Evolutionary conservation across 371 early-diverging fungal species (phyloP), one percentile per base, ranked within the genome.

Genomic region (Circinella minor): DNA sequence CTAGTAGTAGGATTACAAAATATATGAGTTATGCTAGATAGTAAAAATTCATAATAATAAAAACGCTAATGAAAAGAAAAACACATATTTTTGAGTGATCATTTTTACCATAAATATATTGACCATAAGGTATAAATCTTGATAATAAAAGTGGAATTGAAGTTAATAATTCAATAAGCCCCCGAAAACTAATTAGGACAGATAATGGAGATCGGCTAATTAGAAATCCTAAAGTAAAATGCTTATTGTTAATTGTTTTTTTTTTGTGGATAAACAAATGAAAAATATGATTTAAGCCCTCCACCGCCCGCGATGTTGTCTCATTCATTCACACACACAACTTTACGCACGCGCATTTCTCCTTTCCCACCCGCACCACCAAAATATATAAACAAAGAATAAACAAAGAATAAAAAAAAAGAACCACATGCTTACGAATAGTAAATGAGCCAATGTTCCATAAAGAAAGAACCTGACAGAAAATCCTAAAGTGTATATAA

Each of bases 91-190:
- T n/a, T n/a, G n/a, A n/a, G n/a, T n/a, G n/a, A n/a, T n/a, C n/a
- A 27, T 27, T 2, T 17, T 65, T 51, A 27, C 57, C 57, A 34
- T 57, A 57, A n/a, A 57, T 34, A 65, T 66, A 84, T 48, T 81
- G 85, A 8, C 90, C 90, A 74, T 83, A 38, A 14, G 68, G 69
- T 13, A 90, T 69, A 55, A 84, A 87, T 15, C 75, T 71, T 3
- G 88, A 87, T 9, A 83, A 46, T 9, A 90, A 48, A 67, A 88
- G 83, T 4, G 90, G 88, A 14, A 83, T 62, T 0, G 86, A 81
- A 8, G 89, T 89, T 43, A 86, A 36, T 3, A 79, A 38, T 71
- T 90, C 90, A 34, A 89, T 78, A 10, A 87, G 55, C 3, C 83
- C 80, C 27, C 84, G 79, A 36, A 83, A 77, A 15, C 85, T 85